Evolutionary conservation across 805 yeast species (phyloP).

Genomic region (Teunomyces atbi): DNA sequence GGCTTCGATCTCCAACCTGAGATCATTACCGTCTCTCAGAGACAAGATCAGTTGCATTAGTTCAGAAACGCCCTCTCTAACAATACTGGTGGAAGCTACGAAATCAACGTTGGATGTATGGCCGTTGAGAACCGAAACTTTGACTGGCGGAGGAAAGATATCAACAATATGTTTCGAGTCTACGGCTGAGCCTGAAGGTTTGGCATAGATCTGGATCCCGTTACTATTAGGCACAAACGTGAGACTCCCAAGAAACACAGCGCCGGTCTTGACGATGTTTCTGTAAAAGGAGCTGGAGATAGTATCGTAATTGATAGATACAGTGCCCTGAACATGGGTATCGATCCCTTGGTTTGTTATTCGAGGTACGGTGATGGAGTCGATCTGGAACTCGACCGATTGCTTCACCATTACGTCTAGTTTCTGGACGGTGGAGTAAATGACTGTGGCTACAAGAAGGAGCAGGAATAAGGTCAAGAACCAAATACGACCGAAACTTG

Average conservation of each 20-base stretch:
- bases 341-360: constrained; percentile 27
- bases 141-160: constrained; percentile 24
- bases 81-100: constrained; percentile 17
- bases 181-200: constrained; percentile 9
- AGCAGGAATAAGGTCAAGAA: not conserved
- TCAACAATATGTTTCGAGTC: constrained; percentile 22
- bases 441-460: constrained; percentile 2
- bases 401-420: constrained; percentile 14
- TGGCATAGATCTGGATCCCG: constrained; percentile 19
- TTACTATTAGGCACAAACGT: constrained; percentile 17
- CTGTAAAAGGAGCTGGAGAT: constrained; percentile 22
- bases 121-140: constrained; percentile 18
- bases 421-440: constrained; percentile 6
- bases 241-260: constrained; percentile 23
- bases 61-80: constrained; percentile 16
- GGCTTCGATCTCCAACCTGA: constrained; percentile 23
- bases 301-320: constrained; percentile 27
- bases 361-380: constrained; percentile 20
- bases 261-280: constrained; percentile 18
- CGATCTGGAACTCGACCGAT: constrained; percentile 22
- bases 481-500: not conserved
- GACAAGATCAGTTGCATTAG: constrained; percentile 11
- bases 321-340: constrained; percentile 24
- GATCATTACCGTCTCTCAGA: constrained; percentile 13
- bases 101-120: constrained; percentile 23